Base-by-base conservation (phyloP, 2,329 filamentous ascomycete species). In the Colletotrichum melonis region DNA sequence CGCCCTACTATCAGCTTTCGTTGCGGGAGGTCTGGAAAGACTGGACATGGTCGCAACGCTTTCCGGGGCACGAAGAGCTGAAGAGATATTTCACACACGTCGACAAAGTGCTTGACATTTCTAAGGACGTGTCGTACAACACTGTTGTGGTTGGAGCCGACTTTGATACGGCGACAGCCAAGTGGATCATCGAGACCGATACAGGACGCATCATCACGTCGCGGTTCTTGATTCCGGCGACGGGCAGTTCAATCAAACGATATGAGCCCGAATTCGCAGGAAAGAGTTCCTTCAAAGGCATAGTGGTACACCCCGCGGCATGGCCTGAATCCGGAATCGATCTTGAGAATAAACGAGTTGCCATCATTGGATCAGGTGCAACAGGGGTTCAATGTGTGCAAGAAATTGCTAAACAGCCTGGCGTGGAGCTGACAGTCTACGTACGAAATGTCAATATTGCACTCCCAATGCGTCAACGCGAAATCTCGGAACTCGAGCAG, bases 371-470 rank as follows among this genome's bases (percentile, higher is more conserved):
- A 4, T 74, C 76, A 5, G 81, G 80, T 0, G 79, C 80, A 4
- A 78, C 80, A 1, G 80, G 75, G 0, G 70, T 82, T 0, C 81
- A 83, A 67, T 77, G 80, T 38, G 75, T 80, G 1, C 79, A 79
- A 67, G 77, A 78, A 62, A 71, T 79, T 72, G 79, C 83, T 4
- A 86, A 85, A 75, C 60, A 78, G 76, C 67, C 42, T 4, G 80
- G 83, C 11, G 67, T 64, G 2, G 72, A 80, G 24, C 68, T 84
- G 46, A 81, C 79, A 2, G 86, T 91, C 2, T 90, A 90, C 76
- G 86, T 91, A 73, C 84, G 90, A 22, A 91, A 88, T 2, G 88
- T 90, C 0, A 91, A 90, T 69, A 84, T 88, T 14, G 88, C 86
- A 14, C 77, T 92, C 0, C 91, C 91, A 0, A 91, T 92, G 88